phyloP scores from a whole-genome alignment of 2,329 filamentous ascomycete genomes.

The Verticillium longisporum region DNA sequence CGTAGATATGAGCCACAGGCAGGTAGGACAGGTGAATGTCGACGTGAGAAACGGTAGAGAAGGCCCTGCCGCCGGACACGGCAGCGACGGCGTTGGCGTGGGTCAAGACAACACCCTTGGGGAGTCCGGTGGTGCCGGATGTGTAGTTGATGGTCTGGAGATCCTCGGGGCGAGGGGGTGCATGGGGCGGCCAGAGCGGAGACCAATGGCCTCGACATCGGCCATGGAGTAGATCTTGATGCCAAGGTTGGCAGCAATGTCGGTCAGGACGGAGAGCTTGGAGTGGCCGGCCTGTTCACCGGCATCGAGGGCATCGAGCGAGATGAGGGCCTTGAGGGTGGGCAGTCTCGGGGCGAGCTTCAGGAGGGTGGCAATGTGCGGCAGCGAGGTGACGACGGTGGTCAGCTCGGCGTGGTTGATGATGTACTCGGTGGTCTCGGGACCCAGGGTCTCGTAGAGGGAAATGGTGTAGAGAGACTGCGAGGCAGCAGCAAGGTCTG shows the following conservation, averaged over 20 bases:
- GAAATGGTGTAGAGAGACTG: slow-evolving; percentile 87
- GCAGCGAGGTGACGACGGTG: slow-evolving; percentile 71
- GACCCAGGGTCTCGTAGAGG: slow-evolving; percentile 91
- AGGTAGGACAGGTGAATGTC: slow-evolving; percentile 80
- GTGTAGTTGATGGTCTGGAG: slow-evolving; percentile 89
- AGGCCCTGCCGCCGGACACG: slow-evolving; percentile 52
- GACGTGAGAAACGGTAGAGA: slow-evolving; percentile 38
- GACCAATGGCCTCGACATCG: slow-evolving; percentile 77
- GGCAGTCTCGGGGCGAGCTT: slow-evolving; percentile 74
- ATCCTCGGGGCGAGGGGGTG: slow-evolving; percentile 69
- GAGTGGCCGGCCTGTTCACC: slow-evolving; percentile 72
- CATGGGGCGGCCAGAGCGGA: slow-evolving; percentile 59
- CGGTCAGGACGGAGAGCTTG: slow-evolving; percentile 71
- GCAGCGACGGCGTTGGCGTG: slow-evolving; percentile 76
- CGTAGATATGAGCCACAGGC: slow-evolving; percentile 90
- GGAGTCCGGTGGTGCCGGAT: slow-evolving; percentile 74
- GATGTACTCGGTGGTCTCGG: slow-evolving; percentile 89
- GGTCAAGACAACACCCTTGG: slow-evolving; percentile 78
- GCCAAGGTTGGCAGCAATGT: slow-evolving; percentile 66
- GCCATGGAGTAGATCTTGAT: slow-evolving; percentile 72
- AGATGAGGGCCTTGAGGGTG: slow-evolving; percentile 79
- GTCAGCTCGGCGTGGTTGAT: slow-evolving; percentile 79
- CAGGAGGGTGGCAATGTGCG: slow-evolving; percentile 74
- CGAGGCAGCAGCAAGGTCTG: slow-evolving; percentile 79
- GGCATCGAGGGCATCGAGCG: slow-evolving; percentile 72